Base-by-base conservation (phyloP, 2,329 filamentous ascomycete species). In the Neonectria ditissima region DNA sequence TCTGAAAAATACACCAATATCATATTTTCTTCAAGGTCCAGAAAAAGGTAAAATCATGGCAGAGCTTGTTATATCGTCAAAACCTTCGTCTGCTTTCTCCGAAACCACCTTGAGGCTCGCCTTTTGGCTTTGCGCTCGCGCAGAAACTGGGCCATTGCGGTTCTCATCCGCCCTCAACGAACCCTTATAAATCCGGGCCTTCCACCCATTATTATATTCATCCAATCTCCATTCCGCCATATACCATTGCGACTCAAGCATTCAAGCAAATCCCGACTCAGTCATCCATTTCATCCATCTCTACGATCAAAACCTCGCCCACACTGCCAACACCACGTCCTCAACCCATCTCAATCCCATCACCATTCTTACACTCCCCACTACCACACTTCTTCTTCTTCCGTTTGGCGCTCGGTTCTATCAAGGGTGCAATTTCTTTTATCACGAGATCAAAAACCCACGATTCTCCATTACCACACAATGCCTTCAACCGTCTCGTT, bases 21-120 rank as follows among this genome's bases (percentile, higher is more conserved):
- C 3, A n/a, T 20, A n/a, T 20, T 41, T 41, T 41, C 53, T 63
- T 66, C 56, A 52, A 54, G 52, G 13, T 18, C 24, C 1, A 28
- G 34, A 41, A 3, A 58, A 37, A 47, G n/a, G 41, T 8, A 10
- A 26, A 30, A 26, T 44, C n/a, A 30, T 43, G 43, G 16, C 16
- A 22, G 52, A 55, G 18, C 28, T 16, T n/a, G 30, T 48, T 18
- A 6, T 22, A 28, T 44, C 37, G n/a, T 37, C n/a, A 18, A 16
- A 30, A 45, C n/a, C 39, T 34, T 28, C 22, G 16, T 22, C 11
- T 9, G 20, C 16, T 26, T 47, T 47, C 37, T 53, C 48, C 48
- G 56, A 54, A 47, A 20, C 37, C 3, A 20, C n/a, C 37, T 41
- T 41, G 37, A 41, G 7, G 37, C n/a, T 20, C 9, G 37, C 3